Percentiles rank a stretch among this genome's conserved stretches.
Evolutionary conservation across 768 basidiomycete species (phyloP).

Genomic region (Phlebiopsis flavidoalba): DNA sequence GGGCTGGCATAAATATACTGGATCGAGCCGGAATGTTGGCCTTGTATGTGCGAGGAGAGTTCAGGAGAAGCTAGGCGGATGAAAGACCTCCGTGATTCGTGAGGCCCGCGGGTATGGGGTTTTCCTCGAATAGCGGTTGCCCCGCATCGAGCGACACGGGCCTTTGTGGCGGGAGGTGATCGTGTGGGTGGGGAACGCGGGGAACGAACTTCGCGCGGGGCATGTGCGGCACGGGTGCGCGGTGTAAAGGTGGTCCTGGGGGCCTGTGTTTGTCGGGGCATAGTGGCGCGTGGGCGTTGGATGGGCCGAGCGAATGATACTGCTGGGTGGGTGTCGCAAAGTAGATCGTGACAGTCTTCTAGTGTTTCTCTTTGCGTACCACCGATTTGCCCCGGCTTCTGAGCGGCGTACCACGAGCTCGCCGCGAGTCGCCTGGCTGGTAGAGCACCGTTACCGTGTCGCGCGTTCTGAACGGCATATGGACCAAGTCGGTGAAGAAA

Average conservation of each 20-base stretch:
- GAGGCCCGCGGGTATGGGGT: neutral
- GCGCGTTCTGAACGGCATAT: slow-evolving; percentile 33
- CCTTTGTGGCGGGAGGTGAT: neutral
- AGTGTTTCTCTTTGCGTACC: slow-evolving; percentile 20
- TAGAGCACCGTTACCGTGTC: slow-evolving; percentile 29
- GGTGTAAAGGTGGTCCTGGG: neutral
- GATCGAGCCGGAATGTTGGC: slow-evolving; percentile 15
- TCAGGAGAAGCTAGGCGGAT: slow-evolving; percentile 12
- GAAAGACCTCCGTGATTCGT: slow-evolving; percentile 3
- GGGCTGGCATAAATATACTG: slow-evolving; percentile 13
- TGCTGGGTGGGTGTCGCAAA: slow-evolving; percentile 14
- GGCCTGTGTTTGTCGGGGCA: slow-evolving; percentile 1
- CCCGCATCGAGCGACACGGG: slow-evolving; percentile 13
- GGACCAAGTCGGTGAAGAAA: slow-evolving; percentile 28
- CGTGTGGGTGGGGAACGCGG: too few species aligned
- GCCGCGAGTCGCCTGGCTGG: slow-evolving; percentile 22
- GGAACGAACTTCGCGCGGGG: neutral
- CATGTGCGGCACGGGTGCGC: neutral
- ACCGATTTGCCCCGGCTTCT: slow-evolving; percentile 18
- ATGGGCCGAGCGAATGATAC: neutral
- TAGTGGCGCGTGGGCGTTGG: neutral
- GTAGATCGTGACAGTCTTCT: slow-evolving; percentile 22
- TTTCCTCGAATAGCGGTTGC: slow-evolving; percentile 7
- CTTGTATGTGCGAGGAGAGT: slow-evolving; percentile 18
- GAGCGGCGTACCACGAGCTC: slow-evolving; percentile 16